Percentiles rank a stretch among this genome's conserved stretches.
These are phyloP conservation scores for Coriaria nepalensis DNA, from an alignment of 306 rosid species.

Conservation along the genomic window DNA sequence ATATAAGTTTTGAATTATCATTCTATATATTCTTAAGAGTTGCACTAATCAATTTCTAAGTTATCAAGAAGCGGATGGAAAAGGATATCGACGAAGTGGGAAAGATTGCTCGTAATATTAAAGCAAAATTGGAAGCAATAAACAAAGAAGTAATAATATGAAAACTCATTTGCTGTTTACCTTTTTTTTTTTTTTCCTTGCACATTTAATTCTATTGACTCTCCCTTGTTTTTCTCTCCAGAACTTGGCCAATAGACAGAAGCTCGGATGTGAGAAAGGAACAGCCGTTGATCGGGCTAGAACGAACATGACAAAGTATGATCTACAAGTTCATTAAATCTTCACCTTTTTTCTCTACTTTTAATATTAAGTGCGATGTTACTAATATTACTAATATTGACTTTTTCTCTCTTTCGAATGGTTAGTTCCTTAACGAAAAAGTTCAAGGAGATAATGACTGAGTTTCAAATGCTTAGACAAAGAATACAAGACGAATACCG, in stretches of 20 bases:
- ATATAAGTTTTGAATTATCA: too few relatives aligned
- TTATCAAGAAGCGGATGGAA: constrained; percentile 93
- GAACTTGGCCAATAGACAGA: constrained; percentile 69
- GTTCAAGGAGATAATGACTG: constrained; percentile 79
- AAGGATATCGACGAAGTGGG: constrained; percentile 96
- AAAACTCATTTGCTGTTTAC: too few relatives aligned
- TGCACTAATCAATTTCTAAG: too few relatives aligned
- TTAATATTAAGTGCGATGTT: too few relatives aligned
- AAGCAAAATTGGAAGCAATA: constrained; percentile 68
- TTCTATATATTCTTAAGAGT: too few relatives aligned
- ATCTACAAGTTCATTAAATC: too few relatives aligned
- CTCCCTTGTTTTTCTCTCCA: constrained; percentile 25
- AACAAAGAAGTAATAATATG: constrained; percentile 56
- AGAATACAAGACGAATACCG: constrained; percentile 97
- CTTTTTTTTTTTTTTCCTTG: neutral
- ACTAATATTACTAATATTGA: too few relatives aligned
- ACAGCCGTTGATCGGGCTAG: constrained; percentile 85
- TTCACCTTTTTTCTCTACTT: too few relatives aligned
- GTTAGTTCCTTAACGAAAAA: constrained; percentile 71
- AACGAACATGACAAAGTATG: constrained; percentile 94
- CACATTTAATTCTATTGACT: constrained; percentile 10
- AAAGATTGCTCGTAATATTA: constrained; percentile 72
- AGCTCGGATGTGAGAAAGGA: constrained; percentile 92
- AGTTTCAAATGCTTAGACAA: constrained; percentile 92
- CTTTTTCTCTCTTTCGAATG: constrained; percentile 18